Percentiles rank a stretch among this genome's conserved stretches.
phyloP scores from a whole-genome alignment of 805 yeast genomes.

The Zygosaccharomyces gambellarensis region DNA sequence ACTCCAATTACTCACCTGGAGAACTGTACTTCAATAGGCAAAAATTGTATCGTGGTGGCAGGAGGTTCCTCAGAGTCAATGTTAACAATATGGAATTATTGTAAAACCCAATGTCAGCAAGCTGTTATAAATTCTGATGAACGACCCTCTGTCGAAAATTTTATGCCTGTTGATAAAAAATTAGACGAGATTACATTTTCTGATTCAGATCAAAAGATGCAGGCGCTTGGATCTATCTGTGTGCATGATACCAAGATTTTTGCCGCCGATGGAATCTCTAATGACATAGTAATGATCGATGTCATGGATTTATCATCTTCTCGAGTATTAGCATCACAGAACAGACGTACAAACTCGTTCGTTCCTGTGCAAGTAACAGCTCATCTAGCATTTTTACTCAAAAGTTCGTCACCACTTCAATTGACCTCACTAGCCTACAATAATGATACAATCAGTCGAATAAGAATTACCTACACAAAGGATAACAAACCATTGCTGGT shows the following conservation, averaged over 20 bases:
- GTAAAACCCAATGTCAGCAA: slow-evolving; percentile 53
- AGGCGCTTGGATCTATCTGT: slow-evolving; percentile 7
- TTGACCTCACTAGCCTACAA: slow-evolving; percentile 1
- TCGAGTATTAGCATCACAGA: slow-evolving; percentile 10
- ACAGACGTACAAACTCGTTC: slow-evolving; percentile 4
- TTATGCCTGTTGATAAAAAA: slow-evolving; percentile 14
- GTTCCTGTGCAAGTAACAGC: slow-evolving; percentile 20
- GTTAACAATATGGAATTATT: slow-evolving; percentile 71
- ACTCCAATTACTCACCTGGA: slow-evolving; percentile 47
- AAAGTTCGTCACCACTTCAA: neutral
- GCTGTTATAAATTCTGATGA: slow-evolving; percentile 32
- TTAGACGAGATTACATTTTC: slow-evolving; percentile 9
- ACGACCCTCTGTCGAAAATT: slow-evolving; percentile 22
- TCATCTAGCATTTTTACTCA: slow-evolving; percentile 16
- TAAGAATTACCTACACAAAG: neutral
- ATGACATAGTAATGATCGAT: slow-evolving; percentile 20
- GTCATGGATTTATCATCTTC: slow-evolving; percentile 13
- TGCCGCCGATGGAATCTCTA: slow-evolving; percentile 16
- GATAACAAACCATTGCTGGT: slow-evolving; percentile 8
- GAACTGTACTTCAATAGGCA: slow-evolving; percentile 34
- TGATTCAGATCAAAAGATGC: neutral
- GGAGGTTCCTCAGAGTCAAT: slow-evolving; percentile 64
- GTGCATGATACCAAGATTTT: slow-evolving; percentile 16
- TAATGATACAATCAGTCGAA: slow-evolving; percentile 11
- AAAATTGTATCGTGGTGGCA: slow-evolving; percentile 46